Evolutionary conservation across 2,329 filamentous ascomycete species (phyloP).

Genomic region (Curvularia spicifera): DNA sequence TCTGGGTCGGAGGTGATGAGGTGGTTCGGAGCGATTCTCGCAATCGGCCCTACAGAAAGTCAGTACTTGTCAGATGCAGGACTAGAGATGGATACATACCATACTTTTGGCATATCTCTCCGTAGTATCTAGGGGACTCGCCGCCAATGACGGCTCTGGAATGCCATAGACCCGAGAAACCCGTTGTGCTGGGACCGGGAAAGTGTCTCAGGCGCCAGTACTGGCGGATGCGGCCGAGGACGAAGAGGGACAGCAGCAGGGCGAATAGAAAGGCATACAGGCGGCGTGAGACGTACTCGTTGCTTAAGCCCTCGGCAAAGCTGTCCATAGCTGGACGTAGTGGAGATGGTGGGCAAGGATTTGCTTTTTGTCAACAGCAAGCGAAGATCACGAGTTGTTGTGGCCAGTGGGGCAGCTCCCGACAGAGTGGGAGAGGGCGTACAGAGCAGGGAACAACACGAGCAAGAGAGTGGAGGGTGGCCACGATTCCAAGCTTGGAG

Average conservation of each 20-base stretch:
- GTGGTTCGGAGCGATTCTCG: slow-evolving; percentile 57
- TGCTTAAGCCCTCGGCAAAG: slow-evolving; percentile 5
- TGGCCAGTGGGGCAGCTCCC: slow-evolving; percentile 8
- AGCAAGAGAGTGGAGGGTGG: slow-evolving; percentile 8
- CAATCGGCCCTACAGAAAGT: slow-evolving; percentile 46
- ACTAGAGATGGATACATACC: slow-evolving; percentile 25
- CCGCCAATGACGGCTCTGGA: slow-evolving; percentile 40
- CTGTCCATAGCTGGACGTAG: slow-evolving; percentile 19
- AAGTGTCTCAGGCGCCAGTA: slow-evolving; percentile 42
- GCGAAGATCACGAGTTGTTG: slow-evolving; percentile 4
- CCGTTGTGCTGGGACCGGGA: slow-evolving; percentile 39
- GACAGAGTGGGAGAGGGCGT: slow-evolving; percentile 5
- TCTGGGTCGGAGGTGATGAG: slow-evolving; percentile 59
- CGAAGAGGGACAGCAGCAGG: slow-evolving; percentile 28
- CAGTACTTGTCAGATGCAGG: neutral
- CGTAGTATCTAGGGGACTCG: slow-evolving; percentile 34
- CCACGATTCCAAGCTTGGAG: neutral
- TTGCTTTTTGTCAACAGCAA: slow-evolving; percentile 4
- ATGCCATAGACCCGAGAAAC: slow-evolving; percentile 43
- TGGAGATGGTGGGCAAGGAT: slow-evolving; percentile 9
- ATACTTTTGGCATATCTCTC: slow-evolving; percentile 40
- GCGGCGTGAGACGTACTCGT: slow-evolving; percentile 16
- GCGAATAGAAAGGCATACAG: slow-evolving; percentile 24
- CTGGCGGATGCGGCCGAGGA: slow-evolving; percentile 28
- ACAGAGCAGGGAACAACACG: neutral